Base-by-base conservation (phyloP, 257 asterid species). In the Apocynum venetum region DNA sequence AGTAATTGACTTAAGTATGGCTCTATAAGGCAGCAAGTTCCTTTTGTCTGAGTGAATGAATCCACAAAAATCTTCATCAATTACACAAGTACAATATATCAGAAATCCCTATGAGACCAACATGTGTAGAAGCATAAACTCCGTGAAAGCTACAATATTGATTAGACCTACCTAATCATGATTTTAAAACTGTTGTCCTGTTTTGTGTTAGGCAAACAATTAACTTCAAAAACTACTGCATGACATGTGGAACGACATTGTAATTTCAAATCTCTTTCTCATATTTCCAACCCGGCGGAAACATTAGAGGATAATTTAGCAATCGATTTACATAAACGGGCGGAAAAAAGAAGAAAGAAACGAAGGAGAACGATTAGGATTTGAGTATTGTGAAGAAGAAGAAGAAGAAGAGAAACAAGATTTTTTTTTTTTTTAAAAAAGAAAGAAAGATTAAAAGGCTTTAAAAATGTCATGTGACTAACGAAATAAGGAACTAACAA, bases 241-340 rank as follows among this genome's bases (percentile, higher is more conserved):
- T 31, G 78, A 63, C 78, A 75, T 17, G 49, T 75, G 78, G 78
- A 75, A 75, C 49, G n/a, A 75, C 38, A 61, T 25, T 4, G 12
- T 44, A 31, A 25, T 46, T 14, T 75, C 12, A 6, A 59, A 46
- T 61, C 72, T 40, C 10, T 40, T 41, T 17, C 48, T 4, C 68
- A 3, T 31, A 61, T 63, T 36, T 36, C 46, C 13, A 49, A 4
- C 49, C 49, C 31, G 31, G 31, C 31, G 31, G 31, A 25, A 25
- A 25, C 31, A 25, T 0, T 25, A 25, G 31, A 25, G 31, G 31
- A 25, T 25, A 25, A 25, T 25, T 25, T 25, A 25, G 31, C 31
- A 25, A 25, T 25, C 31, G 31, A 25, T 25, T 25, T 25, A 25
- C 31, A 25, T 25, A 25, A 25, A 25, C 31, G 31, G 31, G 31